Percentiles rank a stretch among this genome's conserved stretches.
Conservation (phyloP, 2,329 filamentous ascomycete genomes). For the Zarea fungicola region DNA sequence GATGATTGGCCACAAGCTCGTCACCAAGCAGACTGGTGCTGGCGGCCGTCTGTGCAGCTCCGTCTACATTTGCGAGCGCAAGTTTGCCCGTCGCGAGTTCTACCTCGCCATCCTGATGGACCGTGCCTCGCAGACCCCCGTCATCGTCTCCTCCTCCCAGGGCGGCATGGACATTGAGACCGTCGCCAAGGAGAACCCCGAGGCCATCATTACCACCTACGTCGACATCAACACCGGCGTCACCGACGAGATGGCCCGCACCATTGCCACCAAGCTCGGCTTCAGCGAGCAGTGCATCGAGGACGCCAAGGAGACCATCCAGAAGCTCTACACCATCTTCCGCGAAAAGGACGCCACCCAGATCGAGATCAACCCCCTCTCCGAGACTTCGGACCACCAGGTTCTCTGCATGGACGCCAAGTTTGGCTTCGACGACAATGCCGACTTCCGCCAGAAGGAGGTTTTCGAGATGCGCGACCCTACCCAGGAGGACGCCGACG, state of each 20-base stretch:
- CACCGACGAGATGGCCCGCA: slow-evolving; percentile 87
- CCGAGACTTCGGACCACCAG: slow-evolving; percentile 96
- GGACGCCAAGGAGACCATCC: slow-evolving; percentile 91
- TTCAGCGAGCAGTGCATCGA: slow-evolving; percentile 98
- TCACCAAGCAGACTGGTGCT: slow-evolving; percentile 98
- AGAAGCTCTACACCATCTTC: slow-evolving; percentile 99
- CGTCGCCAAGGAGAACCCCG: slow-evolving; percentile 95
- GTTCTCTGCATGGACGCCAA: slow-evolving; percentile 99
- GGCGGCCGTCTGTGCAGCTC: slow-evolving; percentile 90
- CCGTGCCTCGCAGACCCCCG: slow-evolving; percentile 80
- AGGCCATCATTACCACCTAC: slow-evolving; percentile 89
- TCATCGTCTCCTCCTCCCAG: slow-evolving; percentile 96
- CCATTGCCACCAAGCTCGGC: slow-evolving; percentile 85
- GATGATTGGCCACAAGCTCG: slow-evolving; percentile 99
- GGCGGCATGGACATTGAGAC: slow-evolving; percentile 99
- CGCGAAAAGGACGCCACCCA: slow-evolving; percentile 97
- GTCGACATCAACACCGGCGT: slow-evolving; percentile 93
- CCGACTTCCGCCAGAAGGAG: slow-evolving; percentile 96
- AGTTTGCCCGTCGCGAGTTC: slow-evolving; percentile 98
- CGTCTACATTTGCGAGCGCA: slow-evolving; percentile 99
- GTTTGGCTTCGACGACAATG: slow-evolving; percentile 98
- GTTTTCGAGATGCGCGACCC: slow-evolving; percentile 91
- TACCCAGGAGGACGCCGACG: slow-evolving; percentile 92
- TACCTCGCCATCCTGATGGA: slow-evolving; percentile 99
- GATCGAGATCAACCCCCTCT: slow-evolving; percentile 99